Conservation (phyloP, 371 early-diverging fungal genomes). For the Mortierella sp. region DNA sequence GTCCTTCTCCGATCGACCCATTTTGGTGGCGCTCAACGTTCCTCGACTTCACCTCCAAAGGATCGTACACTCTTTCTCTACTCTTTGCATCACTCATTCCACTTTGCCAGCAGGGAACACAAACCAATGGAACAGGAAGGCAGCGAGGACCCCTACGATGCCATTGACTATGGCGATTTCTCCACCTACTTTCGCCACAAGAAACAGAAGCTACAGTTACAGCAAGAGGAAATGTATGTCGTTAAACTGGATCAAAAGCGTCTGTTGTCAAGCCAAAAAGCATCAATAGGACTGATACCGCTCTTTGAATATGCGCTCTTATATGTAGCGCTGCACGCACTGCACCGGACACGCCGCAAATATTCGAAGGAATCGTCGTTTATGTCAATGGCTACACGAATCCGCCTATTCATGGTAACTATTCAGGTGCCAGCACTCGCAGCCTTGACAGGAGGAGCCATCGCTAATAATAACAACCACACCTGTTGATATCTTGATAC, state of each 20-base stretch:
- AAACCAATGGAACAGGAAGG: slow-evolving; percentile 19
- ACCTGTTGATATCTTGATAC: neutral
- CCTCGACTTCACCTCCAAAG: neutral
- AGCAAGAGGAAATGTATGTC: slow-evolving; percentile 61
- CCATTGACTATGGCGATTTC: slow-evolving; percentile 71
- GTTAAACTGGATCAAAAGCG: neutral
- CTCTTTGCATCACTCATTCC: neutral
- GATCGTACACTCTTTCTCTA: neutral
- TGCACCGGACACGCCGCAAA: slow-evolving; percentile 44
- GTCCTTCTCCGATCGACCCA: neutral
- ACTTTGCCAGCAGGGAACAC: no score
- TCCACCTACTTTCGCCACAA: slow-evolving; percentile 71
- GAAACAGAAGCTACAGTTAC: slow-evolving; percentile 69
- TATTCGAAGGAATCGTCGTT: slow-evolving; percentile 69
- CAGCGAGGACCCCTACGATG: slow-evolving; percentile 60
- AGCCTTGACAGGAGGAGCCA: no score
- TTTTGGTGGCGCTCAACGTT: slow-evolving; percentile 10
- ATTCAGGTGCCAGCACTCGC: neutral
- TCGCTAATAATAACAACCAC: neutral
- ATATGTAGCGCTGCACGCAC: slow-evolving; percentile 18
- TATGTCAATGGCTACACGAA: slow-evolving; percentile 78
- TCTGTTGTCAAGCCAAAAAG: no score
- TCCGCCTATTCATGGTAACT: slow-evolving; percentile 59
- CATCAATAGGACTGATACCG: no score
- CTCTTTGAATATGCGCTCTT: neutral